Conservation (phyloP, 495 filamentous ascomycete genomes). For the Penicillium longicatenatum region DNA sequence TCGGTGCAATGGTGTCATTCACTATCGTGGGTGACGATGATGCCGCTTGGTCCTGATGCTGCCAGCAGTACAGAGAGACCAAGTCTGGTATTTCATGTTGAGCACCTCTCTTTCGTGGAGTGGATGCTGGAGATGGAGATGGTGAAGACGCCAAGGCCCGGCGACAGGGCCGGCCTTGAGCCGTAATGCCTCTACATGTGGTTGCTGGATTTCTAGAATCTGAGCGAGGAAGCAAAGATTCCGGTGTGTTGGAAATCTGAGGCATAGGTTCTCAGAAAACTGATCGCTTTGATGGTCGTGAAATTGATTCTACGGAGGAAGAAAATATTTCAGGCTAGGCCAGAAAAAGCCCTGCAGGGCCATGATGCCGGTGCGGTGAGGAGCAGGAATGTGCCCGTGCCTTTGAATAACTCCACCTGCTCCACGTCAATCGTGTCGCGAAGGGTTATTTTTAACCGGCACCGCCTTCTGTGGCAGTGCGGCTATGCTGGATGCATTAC, state of each 20-base stretch:
- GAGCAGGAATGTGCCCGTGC: conserved; percentile 10
- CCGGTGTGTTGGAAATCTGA: conserved; percentile 80
- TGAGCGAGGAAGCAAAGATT: conserved; percentile 71
- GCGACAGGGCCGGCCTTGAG: conserved; percentile 76
- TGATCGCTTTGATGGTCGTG: background rate
- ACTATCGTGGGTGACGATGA: conserved; percentile 6
- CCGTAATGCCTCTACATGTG: conserved; percentile 86
- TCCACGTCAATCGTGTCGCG: conserved; percentile 9
- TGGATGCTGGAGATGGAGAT: conserved; percentile 36
- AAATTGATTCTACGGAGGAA: conserved; percentile 2
- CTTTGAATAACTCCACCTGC: conserved; percentile 19
- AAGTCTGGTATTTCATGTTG: conserved; percentile 39
- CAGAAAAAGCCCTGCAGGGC: conserved; percentile 9
- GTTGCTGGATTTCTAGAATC: conserved; percentile 82
- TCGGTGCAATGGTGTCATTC: conserved; percentile 23
- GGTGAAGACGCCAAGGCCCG: conserved; percentile 55
- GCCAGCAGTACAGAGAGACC: conserved; percentile 80
- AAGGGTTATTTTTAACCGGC: conserved; percentile 24
- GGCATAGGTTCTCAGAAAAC: conserved; percentile 54
- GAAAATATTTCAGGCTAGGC: conserved; percentile 12
- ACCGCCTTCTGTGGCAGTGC: conserved; percentile 35
- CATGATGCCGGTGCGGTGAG: conserved; percentile 22
- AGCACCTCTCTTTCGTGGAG: conserved; percentile 39
- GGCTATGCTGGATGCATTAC: background rate
- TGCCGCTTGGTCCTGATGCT: conserved; percentile 85